phyloP scores from a whole-genome alignment of 345 rosid genomes.

The Ceriops zippeliana region DNA sequence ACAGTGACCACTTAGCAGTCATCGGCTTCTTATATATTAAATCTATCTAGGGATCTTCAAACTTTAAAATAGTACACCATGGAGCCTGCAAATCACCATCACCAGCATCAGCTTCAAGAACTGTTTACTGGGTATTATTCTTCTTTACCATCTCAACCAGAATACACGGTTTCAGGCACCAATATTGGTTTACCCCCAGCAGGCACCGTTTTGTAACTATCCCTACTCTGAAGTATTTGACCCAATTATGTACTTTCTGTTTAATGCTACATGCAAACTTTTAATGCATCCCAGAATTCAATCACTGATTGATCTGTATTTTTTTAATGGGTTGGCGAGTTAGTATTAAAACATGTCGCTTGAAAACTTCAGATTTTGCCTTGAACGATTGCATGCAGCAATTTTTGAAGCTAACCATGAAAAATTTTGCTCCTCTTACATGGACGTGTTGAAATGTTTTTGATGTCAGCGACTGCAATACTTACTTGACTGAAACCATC shows the following conservation, averaged over 20 bases:
- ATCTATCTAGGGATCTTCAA: conserved; percentile 5
- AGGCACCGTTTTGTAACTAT: conserved; percentile 22
- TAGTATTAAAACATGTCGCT: no score
- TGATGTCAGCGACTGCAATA: conserved; percentile 1
- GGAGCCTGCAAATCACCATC: conserved; percentile 34
- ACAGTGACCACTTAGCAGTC: background rate
- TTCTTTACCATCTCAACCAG: conserved; percentile 16
- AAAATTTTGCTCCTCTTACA: background rate
- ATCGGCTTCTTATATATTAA: background rate
- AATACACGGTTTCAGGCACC: conserved; percentile 16
- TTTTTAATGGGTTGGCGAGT: no score
- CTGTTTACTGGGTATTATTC: conserved; percentile 19
- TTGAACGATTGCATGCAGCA: no score
- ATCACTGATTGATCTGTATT: no score
- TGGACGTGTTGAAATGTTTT: conserved; percentile 21
- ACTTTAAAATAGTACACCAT: background rate
- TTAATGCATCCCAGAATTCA: background rate
- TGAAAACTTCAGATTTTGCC: no score
- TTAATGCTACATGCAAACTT: background rate
- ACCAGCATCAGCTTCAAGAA: conserved; percentile 26
- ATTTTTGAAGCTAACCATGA: no score
- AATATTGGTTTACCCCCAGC: conserved; percentile 14
- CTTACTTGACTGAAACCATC: background rate
- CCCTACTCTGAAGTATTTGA: background rate
- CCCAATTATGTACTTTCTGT: background rate